A percentile compares a stretch with the other conserved stretches of the same genome.
Evolutionary conservation across 768 basidiomycete genomes (phyloP).

Genomic region (Leccinum subgranulosum): DNA sequence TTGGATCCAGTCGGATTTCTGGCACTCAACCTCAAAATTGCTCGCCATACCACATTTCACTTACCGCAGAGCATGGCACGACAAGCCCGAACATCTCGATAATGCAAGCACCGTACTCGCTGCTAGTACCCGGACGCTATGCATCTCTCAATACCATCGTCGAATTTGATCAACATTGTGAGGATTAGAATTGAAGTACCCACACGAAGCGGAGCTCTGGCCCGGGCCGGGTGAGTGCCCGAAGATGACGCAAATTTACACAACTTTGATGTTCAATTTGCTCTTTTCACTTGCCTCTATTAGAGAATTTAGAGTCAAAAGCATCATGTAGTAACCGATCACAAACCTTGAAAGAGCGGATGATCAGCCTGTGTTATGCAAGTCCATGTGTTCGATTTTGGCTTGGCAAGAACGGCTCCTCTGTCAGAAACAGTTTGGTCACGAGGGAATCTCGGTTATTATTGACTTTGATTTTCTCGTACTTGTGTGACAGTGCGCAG

Average conservation of each 20-base stretch:
- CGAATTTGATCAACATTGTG: background rate
- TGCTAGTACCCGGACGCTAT: conserved; percentile 75
- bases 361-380: background rate
- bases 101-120: conserved; percentile 64
- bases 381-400: conserved; percentile 13
- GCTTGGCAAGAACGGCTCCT: conserved; percentile 66
- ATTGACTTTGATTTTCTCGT: background rate
- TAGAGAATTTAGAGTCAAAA: too few species aligned
- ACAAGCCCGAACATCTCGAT: conserved; percentile 90
- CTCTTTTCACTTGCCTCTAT: conserved; percentile 91
- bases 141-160: conserved; percentile 79
- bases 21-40: conserved; percentile 2
- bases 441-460: background rate
- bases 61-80: conserved; percentile 74
- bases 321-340: conserved; percentile 25
- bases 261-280: conserved; percentile 89
- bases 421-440: conserved; percentile 56
- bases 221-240: conserved; percentile 35
- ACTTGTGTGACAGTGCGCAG: background rate
- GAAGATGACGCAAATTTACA: conserved; percentile 87
- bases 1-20: conserved; percentile 79
- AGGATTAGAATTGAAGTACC: too few species aligned
- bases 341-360: conserved; percentile 48
- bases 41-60: conserved; percentile 15
- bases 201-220: conserved; percentile 81